Evolutionary conservation across 148 eudicot species (phyloP), one percentile per base, ranked within the genome.

Genomic region (Bassia scoparia): DNA sequence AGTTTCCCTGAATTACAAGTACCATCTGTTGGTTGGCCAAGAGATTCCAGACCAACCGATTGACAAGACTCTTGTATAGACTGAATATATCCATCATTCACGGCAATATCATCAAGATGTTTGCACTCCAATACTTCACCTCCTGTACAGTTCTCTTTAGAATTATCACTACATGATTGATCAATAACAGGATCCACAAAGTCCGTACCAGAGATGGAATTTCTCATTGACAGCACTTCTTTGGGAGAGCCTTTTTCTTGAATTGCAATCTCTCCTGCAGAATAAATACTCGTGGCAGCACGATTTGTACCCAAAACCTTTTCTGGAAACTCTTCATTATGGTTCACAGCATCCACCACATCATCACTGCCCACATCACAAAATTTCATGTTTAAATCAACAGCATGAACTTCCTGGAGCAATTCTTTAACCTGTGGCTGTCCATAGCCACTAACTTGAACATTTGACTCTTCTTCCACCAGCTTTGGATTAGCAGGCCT

Each of bases 1-100:
- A 46, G 26, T 44, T 81, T 78, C 64, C 70, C 77, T 23, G 83
- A 74, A 67, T 67, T 60, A 66, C 66, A 37, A 35, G 66, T 67
- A 67, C 52, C 80, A 61, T 48, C 78, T 29, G 73, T 77, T n/a
- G 23, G 65, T 67, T 63, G 31, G 52, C 9, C 18, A 43, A 20
- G 70, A 44, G 87, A 63, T 33, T 81, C 75, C 23, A 38, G 21
- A 73, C 58, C 21, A 49, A 60, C 66, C 68, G 76, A 74, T 67
- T 87, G 89, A 82, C 83, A 83, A 38, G 86, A 76, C 48, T 67
- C 81, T 67, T 70, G 72, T n/a, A 50, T 37, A 43, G 77, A 72
- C 68, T 44, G 77, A 46, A 54, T 4, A 29, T 64, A 72, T 70
- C 78, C 77, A 58, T 29, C 71, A 54, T 31, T 62, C 44, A 61